A percentile compares a stretch with the other conserved stretches of the same genome.
Conservation (phyloP, 495 filamentous ascomycete genomes). For the Aspergillus asperescens region DNA sequence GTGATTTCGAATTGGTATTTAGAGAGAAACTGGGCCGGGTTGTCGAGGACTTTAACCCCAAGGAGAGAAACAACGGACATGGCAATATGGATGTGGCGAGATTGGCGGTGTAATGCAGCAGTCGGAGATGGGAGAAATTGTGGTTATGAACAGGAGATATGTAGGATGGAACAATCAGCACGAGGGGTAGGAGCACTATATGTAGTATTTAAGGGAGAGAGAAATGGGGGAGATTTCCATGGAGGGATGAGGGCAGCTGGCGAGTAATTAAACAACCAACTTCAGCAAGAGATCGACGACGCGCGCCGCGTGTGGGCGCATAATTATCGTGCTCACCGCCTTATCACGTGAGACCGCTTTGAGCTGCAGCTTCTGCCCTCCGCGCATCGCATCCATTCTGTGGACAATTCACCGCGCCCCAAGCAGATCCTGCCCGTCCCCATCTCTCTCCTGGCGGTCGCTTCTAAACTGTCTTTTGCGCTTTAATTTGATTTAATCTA, state of each 20-base stretch:
- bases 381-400: background rate
- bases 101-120: background rate
- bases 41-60: constrained; percentile 91
- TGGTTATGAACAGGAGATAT: background rate
- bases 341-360: constrained; percentile 15
- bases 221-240: constrained; percentile 1
- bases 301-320: constrained; percentile 23
- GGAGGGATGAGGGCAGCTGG: constrained; percentile 7
- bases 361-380: constrained; percentile 25
- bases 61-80: constrained; percentile 98
- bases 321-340: constrained; percentile 24
- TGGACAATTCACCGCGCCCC: constrained; percentile 1
- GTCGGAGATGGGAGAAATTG: background rate
- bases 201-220: constrained; percentile 9
- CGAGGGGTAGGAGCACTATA: constrained; percentile 2
- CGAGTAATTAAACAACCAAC: constrained; percentile 18
- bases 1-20: constrained; percentile 97
- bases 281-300: constrained; percentile 20
- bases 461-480: background rate
- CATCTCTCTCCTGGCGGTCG: background rate
- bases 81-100: constrained; percentile 28
- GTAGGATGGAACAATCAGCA: background rate
- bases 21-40: constrained; percentile 83
- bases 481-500: background rate
- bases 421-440: background rate